Base-by-base conservation (phyloP, 2,329 filamentous ascomycete species). In the Xylaria sp. region DNA sequence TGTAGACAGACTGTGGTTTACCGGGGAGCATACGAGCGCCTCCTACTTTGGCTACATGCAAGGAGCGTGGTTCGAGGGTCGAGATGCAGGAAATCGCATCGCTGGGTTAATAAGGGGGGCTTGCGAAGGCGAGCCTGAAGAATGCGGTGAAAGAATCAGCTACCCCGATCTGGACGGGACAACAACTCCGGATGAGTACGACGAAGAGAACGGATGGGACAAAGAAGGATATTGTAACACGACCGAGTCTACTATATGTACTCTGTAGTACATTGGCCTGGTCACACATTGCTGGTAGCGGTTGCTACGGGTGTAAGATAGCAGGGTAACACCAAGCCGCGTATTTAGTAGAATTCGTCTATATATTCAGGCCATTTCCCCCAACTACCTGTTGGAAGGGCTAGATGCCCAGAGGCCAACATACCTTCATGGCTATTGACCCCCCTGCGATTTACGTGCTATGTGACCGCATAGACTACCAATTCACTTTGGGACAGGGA, bases 11-110 rank as follows among this genome's bases (percentile, higher is more conserved):
- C 13, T 58, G 15, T 58, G 56, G 56, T 58, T 58, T 20, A 58
- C 56, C 28, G 56, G 56, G 39, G 56, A 58, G 23, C 56, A 58
- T 31, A 58, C 56, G 1, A 58, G 56, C 23, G 56, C 56, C 23
- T 58, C 56, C 2, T 58, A 58, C 41, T 58, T 58, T 20, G 56
- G 56, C 20, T 58, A 58, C 39, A 58, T 58, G 56, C 56, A 58
- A 46, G 56, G 56, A 31, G 56, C 56, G 3, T 58, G 56, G 56
- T 58, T 58, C n/a, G 56, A 58, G 31, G 56, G 56, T 15, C 20
- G 20, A 31, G 56, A 58, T 18, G 56, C 56, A 23, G 56, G 56
- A 31, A 46, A 58, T 43, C 56, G 56, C n/a, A n/a, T 58, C 39
- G 23, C 56, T n/a, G 56, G 56, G 28, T 58, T 58, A 15, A 58